A percentile compares a stretch with the other conserved stretches of the same genome.
Evolutionary conservation across 495 filamentous ascomycete genomes (phyloP).

Genomic region (Beverwykella pulmonaria): DNA sequence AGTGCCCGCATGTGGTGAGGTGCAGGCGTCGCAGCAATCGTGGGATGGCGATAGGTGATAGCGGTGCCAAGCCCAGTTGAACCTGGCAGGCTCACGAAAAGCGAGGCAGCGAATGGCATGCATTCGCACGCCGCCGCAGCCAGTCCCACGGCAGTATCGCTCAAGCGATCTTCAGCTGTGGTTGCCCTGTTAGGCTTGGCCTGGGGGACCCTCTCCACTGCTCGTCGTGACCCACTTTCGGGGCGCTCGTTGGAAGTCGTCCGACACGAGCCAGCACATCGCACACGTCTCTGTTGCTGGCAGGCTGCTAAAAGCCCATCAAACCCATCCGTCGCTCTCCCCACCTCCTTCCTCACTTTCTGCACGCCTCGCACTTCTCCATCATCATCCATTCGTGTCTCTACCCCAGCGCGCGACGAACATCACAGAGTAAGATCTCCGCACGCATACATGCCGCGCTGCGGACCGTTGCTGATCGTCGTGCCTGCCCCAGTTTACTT

Average conservation of each 20-base stretch:
- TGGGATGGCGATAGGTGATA: conserved; percentile 1
- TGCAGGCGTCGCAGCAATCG: conserved; percentile 7
- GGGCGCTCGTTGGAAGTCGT: conserved; percentile 1
- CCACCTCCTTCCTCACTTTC: conserved; percentile 11
- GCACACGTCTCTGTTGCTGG: conserved; percentile 3
- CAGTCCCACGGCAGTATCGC: conserved; percentile 5
- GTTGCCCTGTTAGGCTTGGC: conserved; percentile 15
- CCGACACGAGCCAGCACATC: conserved; percentile 30
- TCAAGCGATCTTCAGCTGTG: neutral
- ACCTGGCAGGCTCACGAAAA: conserved; percentile 11
- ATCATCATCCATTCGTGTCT: conserved; percentile 27
- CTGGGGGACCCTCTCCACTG: neutral
- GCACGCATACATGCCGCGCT: neutral
- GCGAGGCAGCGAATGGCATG: conserved; percentile 20
- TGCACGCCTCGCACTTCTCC: conserved; percentile 32
- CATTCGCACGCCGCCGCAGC: neutral
- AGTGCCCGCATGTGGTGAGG: neutral
- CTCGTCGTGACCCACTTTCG: neutral
- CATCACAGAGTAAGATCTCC: conserved; percentile 13
- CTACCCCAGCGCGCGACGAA: conserved; percentile 1
- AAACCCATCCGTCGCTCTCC: conserved; percentile 6
- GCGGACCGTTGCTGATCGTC: conserved; percentile 18
- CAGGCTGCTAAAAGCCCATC: conserved; percentile 29
- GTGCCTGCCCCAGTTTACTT: conserved; percentile 12
- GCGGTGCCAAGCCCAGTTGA: neutral